phyloP scores from a whole-genome alignment of 2,329 filamentous ascomycete genomes.

The Penicillium sp. region DNA sequence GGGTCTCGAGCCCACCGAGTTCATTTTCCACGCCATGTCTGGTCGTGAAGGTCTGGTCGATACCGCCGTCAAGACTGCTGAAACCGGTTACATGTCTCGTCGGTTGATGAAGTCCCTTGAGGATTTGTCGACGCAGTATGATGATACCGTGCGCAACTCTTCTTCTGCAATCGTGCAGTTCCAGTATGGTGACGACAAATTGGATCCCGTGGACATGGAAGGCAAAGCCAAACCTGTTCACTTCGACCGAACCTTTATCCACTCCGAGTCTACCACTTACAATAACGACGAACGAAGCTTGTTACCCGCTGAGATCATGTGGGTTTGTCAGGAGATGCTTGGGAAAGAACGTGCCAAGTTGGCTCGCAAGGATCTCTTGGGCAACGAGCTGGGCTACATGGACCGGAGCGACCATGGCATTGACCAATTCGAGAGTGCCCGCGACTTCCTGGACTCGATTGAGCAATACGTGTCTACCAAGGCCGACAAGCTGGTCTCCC shows the following conservation, averaged over 20 bases:
- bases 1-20: constrained; percentile 82
- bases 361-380: constrained; percentile 56
- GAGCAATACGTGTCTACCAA: constrained; percentile 63
- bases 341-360: constrained; percentile 63
- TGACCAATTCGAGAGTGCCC: constrained; percentile 74
- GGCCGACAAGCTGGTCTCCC: constrained; percentile 54
- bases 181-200: constrained; percentile 90
- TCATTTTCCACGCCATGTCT: constrained; percentile 97
- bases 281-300: constrained; percentile 69
- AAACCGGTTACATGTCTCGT: constrained; percentile 98
- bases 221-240: constrained; percentile 86
- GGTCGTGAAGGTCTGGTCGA: constrained; percentile 97
- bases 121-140: constrained; percentile 88
- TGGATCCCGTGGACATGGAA: constrained; percentile 98
- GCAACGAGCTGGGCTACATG: constrained; percentile 61
- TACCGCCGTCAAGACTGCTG: constrained; percentile 97
- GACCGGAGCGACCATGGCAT: constrained; percentile 63
- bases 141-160: constrained; percentile 90
- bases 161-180: constrained; percentile 88
- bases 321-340: constrained; percentile 63
- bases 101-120: constrained; percentile 97
- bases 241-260: constrained; percentile 84
- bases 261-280: constrained; percentile 70
- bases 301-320: constrained; percentile 66
- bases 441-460: constrained; percentile 75